Percentiles rank a stretch among this genome's conserved stretches.
These are phyloP conservation scores for Raffaelea arxii DNA, from an alignment of 2,329 filamentous ascomycete genomes.

Conservation along the genomic window DNA sequence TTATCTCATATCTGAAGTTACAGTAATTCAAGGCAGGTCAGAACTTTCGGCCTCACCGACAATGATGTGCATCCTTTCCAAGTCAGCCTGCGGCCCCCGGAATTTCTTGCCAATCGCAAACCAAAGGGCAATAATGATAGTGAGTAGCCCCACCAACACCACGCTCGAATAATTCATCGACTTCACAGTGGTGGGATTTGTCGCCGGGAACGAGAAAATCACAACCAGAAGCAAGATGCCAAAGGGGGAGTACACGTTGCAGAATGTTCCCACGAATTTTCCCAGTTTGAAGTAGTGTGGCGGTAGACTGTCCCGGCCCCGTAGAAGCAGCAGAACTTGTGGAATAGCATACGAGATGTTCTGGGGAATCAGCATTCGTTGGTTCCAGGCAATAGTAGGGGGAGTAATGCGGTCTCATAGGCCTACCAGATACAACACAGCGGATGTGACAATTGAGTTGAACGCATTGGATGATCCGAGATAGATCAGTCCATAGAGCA, in stretches of 20 bases:
- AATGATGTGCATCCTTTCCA: background rate
- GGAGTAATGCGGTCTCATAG: background rate
- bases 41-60: too few species aligned
- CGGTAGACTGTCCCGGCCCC: background rate
- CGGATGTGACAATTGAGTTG: background rate
- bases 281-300: background rate
- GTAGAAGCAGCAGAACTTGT: background rate
- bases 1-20: too few species aligned
- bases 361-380: too few species aligned
- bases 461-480: background rate
- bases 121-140: background rate
- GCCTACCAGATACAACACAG: background rate
- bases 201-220: background rate
- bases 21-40: too few species aligned
- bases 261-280: background rate
- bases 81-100: background rate
- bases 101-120: background rate
- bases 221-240: background rate
- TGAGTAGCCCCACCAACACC: background rate
- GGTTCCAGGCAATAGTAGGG: background rate
- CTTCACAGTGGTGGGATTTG: background rate
- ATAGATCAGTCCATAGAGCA: background rate
- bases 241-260: background rate
- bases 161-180: background rate
- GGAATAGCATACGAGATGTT: background rate